phyloP scores from a whole-genome alignment of 345 rosid genomes.

The Eucalyptus coolabah region DNA sequence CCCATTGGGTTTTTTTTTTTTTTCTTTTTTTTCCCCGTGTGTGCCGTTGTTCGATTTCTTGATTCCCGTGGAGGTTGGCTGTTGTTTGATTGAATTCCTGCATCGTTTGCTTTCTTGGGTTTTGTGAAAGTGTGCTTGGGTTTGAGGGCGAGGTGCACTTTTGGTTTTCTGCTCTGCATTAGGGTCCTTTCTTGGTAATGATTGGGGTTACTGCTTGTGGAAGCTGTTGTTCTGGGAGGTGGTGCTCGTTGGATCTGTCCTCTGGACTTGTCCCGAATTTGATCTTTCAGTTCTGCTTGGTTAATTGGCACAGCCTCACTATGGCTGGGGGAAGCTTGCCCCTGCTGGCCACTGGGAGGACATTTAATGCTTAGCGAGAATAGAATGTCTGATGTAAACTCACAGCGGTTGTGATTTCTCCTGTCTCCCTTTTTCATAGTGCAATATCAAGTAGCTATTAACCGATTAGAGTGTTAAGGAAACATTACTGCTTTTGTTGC shows the following conservation, averaged over 20 bases:
- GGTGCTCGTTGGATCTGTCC: background rate
- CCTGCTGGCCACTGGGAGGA: background rate
- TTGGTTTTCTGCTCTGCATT: background rate
- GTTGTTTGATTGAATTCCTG: background rate
- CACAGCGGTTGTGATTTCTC: background rate
- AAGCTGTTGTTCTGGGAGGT: background rate
- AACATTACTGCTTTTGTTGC: background rate
- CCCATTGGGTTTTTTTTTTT: background rate
- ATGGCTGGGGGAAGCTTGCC: background rate
- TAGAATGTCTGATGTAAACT: background rate
- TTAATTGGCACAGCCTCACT: background rate
- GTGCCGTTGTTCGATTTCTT: background rate
- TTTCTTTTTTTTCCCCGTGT: background rate
- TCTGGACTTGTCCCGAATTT: background rate
- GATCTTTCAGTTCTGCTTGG: background rate
- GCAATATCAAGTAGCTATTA: background rate
- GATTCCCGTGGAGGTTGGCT: background rate
- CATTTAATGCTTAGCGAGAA: background rate
- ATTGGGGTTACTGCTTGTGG: background rate
- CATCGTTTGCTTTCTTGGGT: background rate
- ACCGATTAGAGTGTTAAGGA: background rate
- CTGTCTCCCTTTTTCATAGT: background rate
- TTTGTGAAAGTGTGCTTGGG: background rate
- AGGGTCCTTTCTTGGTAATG: background rate
- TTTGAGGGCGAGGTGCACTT: background rate